Percentiles rank a stretch among this genome's conserved stretches.
phyloP scores from a whole-genome alignment of 768 basidiomycete genomes.

The Phanerochaete carnosa region DNA sequence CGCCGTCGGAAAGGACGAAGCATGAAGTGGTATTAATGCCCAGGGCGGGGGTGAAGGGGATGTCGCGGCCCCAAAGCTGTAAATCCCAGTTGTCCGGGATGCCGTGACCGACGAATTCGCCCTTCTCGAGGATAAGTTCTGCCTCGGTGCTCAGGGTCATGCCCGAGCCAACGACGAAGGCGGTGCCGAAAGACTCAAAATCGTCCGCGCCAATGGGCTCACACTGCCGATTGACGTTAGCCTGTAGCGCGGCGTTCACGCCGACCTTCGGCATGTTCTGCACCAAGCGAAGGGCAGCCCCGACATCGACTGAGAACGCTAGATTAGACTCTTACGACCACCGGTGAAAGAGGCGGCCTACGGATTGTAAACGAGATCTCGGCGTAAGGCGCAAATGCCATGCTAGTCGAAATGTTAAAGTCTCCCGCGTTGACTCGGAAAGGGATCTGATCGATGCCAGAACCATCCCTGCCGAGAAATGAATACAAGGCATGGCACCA shows the following conservation, averaged over 20 bases:
- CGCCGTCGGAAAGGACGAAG: slow-evolving; percentile 4
- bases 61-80: background rate
- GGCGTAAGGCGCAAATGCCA: slow-evolving; percentile 2
- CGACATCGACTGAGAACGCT: background rate
- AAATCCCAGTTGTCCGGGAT: background rate
- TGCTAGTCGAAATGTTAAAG: slow-evolving; percentile 4
- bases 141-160: background rate
- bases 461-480: background rate
- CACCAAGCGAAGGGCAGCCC: background rate
- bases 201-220: slow-evolving; percentile 7
- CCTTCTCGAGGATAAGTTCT: background rate
- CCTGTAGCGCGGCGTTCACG: background rate
- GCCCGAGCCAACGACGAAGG: slow-evolving; percentile 5
- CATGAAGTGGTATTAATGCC: background rate
- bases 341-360: background rate
- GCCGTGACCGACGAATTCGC: background rate
- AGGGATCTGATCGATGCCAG: background rate
- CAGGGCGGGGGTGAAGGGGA: slow-evolving; percentile 1
- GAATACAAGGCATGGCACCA: background rate
- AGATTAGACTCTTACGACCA: background rate
- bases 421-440: slow-evolving; percentile 6
- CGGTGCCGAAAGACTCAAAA: slow-evolving; percentile 7
- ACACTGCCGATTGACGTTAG: slow-evolving; percentile 4
- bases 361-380: slow-evolving; percentile 5
- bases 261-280: slow-evolving; percentile 4